A percentile compares a stretch with the other conserved stretches of the same genome.
These are phyloP conservation scores for Neoconidiobolus thromboides DNA, from an alignment of 371 early-diverging fungal species.

Conservation along the genomic window DNA sequence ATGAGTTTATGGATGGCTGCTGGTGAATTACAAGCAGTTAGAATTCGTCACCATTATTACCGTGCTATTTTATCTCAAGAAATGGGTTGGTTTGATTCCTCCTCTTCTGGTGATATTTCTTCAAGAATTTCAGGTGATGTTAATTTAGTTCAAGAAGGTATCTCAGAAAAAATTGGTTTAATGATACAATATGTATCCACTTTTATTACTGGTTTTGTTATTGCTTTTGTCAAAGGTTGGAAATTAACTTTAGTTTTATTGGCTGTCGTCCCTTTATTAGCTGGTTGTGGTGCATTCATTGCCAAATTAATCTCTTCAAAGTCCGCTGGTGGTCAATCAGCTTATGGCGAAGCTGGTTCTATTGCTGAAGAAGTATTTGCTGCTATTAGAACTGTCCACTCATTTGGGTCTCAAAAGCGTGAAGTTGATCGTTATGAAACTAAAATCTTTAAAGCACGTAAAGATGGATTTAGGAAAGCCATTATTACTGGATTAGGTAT, in stretches of 20 bases:
- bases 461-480: slow-evolving; percentile 3
- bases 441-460: slow-evolving; percentile 2
- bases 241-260: slow-evolving; percentile 54
- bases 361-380: slow-evolving; percentile 57
- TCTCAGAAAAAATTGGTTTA: slow-evolving; percentile 59
- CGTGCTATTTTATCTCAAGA: slow-evolving; percentile 61
- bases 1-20: slow-evolving; percentile 20
- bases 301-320: slow-evolving; percentile 30
- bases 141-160: slow-evolving; percentile 50
- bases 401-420: slow-evolving; percentile 44
- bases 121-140: slow-evolving; percentile 38
- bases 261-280: slow-evolving; percentile 32
- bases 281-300: slow-evolving; percentile 26
- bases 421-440: slow-evolving; percentile 13
- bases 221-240: slow-evolving; percentile 54
- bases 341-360: slow-evolving; percentile 33
- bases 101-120: slow-evolving; percentile 38
- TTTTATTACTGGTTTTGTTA: slow-evolving; percentile 64
- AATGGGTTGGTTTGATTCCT: slow-evolving; percentile 73
- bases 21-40: slow-evolving; percentile 36
- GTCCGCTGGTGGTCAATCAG: slow-evolving; percentile 11
- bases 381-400: slow-evolving; percentile 51
- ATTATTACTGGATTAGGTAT: slow-evolving; percentile 3
- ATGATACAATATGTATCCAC: slow-evolving; percentile 39
- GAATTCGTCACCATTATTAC: slow-evolving; percentile 32